Evolutionary conservation across 2,329 filamentous ascomycete genomes (phyloP).

Genomic region (Akanthomyces muscarius): DNA sequence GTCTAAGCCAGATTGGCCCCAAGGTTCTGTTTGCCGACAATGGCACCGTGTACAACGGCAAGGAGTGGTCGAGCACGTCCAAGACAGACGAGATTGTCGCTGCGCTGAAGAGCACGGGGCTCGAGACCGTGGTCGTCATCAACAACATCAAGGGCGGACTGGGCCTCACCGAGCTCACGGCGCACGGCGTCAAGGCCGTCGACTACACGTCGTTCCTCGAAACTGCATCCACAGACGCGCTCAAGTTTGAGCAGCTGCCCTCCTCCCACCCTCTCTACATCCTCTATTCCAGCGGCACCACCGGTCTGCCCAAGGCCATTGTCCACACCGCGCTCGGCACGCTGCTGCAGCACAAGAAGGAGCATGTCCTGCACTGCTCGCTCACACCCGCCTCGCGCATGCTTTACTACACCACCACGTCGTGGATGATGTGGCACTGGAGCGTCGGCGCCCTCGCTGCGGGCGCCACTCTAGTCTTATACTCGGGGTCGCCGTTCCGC

Average conservation of each 20-base stretch:
- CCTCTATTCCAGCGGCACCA: slow-evolving; percentile 89
- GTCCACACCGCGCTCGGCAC: slow-evolving; percentile 89
- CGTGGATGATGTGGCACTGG: slow-evolving; percentile 99
- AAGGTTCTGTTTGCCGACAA: slow-evolving; percentile 83
- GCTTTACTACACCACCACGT: slow-evolving; percentile 92
- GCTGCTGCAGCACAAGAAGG: slow-evolving; percentile 94
- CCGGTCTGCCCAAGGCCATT: slow-evolving; percentile 83
- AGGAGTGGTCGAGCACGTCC: slow-evolving; percentile 71
- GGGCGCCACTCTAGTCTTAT: slow-evolving; percentile 79
- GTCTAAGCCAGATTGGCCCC: slow-evolving; percentile 80
- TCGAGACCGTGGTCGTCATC: slow-evolving; percentile 72
- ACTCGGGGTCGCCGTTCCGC: slow-evolving; percentile 87
- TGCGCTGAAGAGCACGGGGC: slow-evolving; percentile 53
- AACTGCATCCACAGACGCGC: slow-evolving; percentile 39
- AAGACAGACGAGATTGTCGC: slow-evolving; percentile 77
- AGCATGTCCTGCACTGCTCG: slow-evolving; percentile 83
- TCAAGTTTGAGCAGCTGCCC: slow-evolving; percentile 70
- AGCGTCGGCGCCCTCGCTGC: slow-evolving; percentile 79
- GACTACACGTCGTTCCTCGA: slow-evolving; percentile 45
- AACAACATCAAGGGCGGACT: slow-evolving; percentile 53
- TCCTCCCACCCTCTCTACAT: slow-evolving; percentile 91
- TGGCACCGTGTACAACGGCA: slow-evolving; percentile 85
- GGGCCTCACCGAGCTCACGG: slow-evolving; percentile 39
- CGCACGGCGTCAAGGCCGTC: slow-evolving; percentile 37
- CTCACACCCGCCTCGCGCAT: slow-evolving; percentile 68